Base-by-base conservation (phyloP, 1,139 yeast genomes). In the Magnusiomyces magnusii region DNA sequence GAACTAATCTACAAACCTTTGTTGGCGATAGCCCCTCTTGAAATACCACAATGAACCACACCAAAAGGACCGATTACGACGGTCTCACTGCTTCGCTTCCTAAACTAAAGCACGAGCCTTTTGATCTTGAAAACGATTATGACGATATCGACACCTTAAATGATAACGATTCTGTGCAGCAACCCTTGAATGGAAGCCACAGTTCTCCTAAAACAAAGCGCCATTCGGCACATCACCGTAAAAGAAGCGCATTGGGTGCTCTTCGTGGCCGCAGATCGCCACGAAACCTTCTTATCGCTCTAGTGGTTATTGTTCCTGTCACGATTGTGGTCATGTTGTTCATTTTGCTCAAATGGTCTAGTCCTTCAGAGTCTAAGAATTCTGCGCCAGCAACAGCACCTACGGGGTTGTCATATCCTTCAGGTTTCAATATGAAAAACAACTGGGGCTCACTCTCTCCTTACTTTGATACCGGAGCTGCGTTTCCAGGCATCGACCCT, bases 371-470 rank as follows among this genome's bases (percentile, higher is more conserved):
- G 9, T 63, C 67, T 13, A 64, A 67, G 51, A 67, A 62, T 47
- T 65, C 71, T 2, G 65, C 71, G 17, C 73, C 76, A 17, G 71
- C 67, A 7, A 75, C 75, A 0, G 78, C 77, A 2, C 78, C 75
- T 3, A 75, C 78, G 1, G 78, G 78, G 15, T 63, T 68, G 5
- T 63, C 66, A 2, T 74, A 67, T 61, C 69, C 73, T 13, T 65
- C 70, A 31, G 76, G 75, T 49, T 75, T 75, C 62, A 70, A 75
- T 63, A 74, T 75, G 71, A 69, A 68, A 62, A 74, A 75, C 59
- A 73, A 75, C 56, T 75, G 78, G 78, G 78, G 78, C 34, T 63
- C 76, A 9, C 66, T 70, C 55, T 72, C 77, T 39, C 78, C 78
- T 17, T 75, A 73, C 63, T 75, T 75, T 62, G 76, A 73, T 27